These are phyloP conservation scores for Starmerella khaoyaiensis DNA, from an alignment of 805 yeast genomes.

Conservation along the genomic window DNA sequence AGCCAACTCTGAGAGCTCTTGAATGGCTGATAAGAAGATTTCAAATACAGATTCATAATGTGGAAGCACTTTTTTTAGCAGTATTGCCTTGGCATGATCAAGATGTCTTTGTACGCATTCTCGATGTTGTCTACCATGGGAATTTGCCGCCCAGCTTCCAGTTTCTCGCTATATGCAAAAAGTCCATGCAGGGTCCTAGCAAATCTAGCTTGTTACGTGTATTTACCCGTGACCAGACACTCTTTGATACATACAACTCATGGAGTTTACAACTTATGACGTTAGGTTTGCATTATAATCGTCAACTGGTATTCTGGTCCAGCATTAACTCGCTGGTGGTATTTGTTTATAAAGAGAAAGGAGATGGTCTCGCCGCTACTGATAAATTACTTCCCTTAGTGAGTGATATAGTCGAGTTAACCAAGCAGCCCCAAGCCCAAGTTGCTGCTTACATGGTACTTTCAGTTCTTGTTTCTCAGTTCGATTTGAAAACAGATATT, in stretches of 20 bases:
- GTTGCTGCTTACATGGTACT: slow-evolving; percentile 73
- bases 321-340: slow-evolving; percentile 56
- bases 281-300: slow-evolving; percentile 47
- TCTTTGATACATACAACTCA: slow-evolving; percentile 52
- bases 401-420: slow-evolving; percentile 24
- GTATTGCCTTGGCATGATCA: slow-evolving; percentile 69
- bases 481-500: slow-evolving; percentile 45
- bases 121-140: slow-evolving; percentile 42
- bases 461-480: slow-evolving; percentile 62
- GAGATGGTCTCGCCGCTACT: slow-evolving; percentile 25
- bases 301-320: slow-evolving; percentile 66
- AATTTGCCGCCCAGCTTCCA: slow-evolving; percentile 64
- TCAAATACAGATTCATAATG: slow-evolving; percentile 66
- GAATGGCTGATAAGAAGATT: slow-evolving; percentile 93
- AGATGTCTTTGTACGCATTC: slow-evolving; percentile 59
- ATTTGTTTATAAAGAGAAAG: slow-evolving; percentile 44
- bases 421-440: slow-evolving; percentile 43
- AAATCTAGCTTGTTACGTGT: slow-evolving; percentile 56
- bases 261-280: slow-evolving; percentile 39
- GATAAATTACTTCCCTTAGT: slow-evolving; percentile 27
- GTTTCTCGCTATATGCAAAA: slow-evolving; percentile 58
- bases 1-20: slow-evolving; percentile 65
- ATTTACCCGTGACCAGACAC: slow-evolving; percentile 49
- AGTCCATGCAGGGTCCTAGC: slow-evolving; percentile 50
- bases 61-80: slow-evolving; percentile 58